These are phyloP conservation scores for Vaccinium macrocarpon DNA, from an alignment of 148 eudicot genomes.

Conservation along the genomic window DNA sequence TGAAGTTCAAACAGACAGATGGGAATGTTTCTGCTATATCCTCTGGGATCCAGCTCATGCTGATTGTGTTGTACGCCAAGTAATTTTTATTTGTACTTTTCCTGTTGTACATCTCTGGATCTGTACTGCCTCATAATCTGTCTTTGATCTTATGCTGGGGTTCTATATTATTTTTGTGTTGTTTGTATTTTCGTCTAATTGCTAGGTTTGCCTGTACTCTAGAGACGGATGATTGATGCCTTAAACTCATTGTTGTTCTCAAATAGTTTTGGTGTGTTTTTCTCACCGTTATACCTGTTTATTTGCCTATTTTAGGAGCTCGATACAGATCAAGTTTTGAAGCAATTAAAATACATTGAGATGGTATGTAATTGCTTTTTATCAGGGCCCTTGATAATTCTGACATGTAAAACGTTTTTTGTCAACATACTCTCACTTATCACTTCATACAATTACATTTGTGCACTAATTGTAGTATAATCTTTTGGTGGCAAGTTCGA, in stretches of 20 bases:
- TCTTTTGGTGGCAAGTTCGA: slow-evolving; percentile 6
- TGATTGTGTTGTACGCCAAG: slow-evolving; percentile 96
- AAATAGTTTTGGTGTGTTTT: not conserved
- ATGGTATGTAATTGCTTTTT: slow-evolving; percentile 42
- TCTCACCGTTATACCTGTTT: not conserved
- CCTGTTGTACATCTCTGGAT: not conserved
- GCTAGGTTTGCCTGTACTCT: not conserved
- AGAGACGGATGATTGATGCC: not conserved
- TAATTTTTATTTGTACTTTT: slow-evolving; percentile 21
- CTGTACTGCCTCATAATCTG: not conserved
- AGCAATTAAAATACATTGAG: slow-evolving; percentile 81
- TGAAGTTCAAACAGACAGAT: slow-evolving; percentile 85
- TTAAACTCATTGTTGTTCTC: not conserved
- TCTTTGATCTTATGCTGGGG: not conserved
- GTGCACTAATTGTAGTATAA: not conserved
- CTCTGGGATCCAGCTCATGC: slow-evolving; percentile 89
- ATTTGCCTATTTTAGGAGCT: slow-evolving; percentile 56
- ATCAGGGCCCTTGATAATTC: not conserved
- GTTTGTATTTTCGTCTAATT: not conserved
- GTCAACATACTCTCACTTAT: not conserved
- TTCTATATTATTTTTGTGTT: not conserved
- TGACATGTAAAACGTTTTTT: no score
- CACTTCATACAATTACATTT: not conserved
- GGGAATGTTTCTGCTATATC: slow-evolving; percentile 85
- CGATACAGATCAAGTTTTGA: slow-evolving; percentile 74